Conservation (phyloP, 805 yeast genomes). For the Candida arabinofermentans region DNA sequence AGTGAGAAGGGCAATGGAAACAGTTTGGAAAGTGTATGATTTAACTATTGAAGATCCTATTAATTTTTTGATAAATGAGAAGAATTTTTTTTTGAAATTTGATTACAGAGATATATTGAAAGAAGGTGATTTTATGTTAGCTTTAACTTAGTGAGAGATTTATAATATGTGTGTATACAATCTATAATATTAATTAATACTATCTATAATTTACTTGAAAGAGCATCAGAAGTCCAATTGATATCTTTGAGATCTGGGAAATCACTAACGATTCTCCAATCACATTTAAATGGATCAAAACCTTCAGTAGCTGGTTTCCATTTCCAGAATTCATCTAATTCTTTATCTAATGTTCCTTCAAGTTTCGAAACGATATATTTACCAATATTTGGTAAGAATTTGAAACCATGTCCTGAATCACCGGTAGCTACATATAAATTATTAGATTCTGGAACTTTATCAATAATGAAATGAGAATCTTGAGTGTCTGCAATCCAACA, state of each 20-base stretch:
- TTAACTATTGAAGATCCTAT: slow-evolving; percentile 4
- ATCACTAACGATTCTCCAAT: slow-evolving; percentile 15
- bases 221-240: too few relatives aligned
- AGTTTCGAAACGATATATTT: slow-evolving; percentile 35
- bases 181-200: too few relatives aligned
- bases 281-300: slow-evolving; percentile 16
- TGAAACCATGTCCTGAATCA: slow-evolving; percentile 46
- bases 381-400: slow-evolving; percentile 44
- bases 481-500: slow-evolving; percentile 41
- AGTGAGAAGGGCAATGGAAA: slow-evolving; percentile 17
- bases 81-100: neutral
- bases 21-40: slow-evolving; percentile 26
- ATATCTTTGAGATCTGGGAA: slow-evolving; percentile 3
- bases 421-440: slow-evolving; percentile 42
- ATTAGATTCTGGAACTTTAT: slow-evolving; percentile 30
- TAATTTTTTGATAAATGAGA: neutral
- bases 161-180: too few relatives aligned
- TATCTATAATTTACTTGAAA: too few relatives aligned
- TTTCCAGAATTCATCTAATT: slow-evolving; percentile 27
- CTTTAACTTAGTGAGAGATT: too few relatives aligned
- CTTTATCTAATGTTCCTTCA: slow-evolving; percentile 26
- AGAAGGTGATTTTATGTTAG: neutral
- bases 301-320: slow-evolving; percentile 26
- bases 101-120: slow-evolving; percentile 1
- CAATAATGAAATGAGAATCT: slow-evolving; percentile 39